These are phyloP conservation scores for Rhizophagus prolifer DNA, from an alignment of 192 early-diverging fungal genomes.

Conservation along the genomic window DNA sequence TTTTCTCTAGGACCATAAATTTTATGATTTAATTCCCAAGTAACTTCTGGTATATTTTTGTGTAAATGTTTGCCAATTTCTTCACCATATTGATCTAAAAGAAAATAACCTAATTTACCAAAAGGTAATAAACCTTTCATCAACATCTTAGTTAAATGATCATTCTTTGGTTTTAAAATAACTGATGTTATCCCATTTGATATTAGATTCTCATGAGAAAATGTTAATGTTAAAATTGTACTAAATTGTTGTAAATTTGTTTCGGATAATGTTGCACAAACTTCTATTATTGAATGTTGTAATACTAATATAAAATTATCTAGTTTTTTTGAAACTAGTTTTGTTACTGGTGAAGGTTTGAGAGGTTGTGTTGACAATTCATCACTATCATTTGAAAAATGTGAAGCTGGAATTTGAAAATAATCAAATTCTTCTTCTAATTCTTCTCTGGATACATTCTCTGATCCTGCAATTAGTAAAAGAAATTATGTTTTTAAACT, in stretches of 20 bases:
- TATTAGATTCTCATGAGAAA: conserved; percentile 2
- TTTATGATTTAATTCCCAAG: conserved; percentile 12
- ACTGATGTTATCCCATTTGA: neutral
- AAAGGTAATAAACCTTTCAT: neutral
- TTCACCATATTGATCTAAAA: neutral
- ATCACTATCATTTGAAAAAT: neutral
- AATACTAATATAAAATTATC: neutral
- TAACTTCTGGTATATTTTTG: neutral
- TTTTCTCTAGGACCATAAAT: neutral
- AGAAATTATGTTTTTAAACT: too few relatives aligned
- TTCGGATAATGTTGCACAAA: neutral
- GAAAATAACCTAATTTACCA: conserved; percentile 1
- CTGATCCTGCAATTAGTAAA: neutral
- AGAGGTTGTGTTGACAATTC: neutral
- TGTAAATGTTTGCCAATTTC: neutral
- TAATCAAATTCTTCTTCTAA: conserved; percentile 17
- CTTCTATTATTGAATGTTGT: neutral
- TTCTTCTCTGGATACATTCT: neutral
- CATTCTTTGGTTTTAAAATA: neutral
- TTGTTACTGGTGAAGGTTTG: neutral
- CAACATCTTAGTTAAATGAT: neutral
- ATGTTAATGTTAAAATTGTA: neutral
- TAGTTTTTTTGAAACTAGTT: neutral
- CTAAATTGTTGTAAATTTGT: neutral
- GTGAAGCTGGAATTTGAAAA: conserved; percentile 2